Conservation (phyloP, 2,329 filamentous ascomycete genomes). For the Penicillium sp. region DNA sequence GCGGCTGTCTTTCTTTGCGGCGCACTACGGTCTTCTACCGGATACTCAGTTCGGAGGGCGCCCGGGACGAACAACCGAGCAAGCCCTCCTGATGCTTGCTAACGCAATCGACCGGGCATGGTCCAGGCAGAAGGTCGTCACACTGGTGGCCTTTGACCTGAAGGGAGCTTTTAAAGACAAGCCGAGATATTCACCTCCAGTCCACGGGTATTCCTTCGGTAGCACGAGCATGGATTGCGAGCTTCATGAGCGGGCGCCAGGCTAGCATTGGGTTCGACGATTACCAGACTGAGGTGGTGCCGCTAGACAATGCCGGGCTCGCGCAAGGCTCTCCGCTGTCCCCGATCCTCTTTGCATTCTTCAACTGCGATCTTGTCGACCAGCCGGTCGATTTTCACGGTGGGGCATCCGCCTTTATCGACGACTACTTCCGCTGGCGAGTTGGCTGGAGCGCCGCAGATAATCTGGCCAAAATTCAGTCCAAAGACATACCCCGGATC, state of each 20-base stretch:
- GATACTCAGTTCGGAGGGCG: constrained; percentile 16
- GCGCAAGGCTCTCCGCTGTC: background rate
- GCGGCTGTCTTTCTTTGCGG: constrained; percentile 11
- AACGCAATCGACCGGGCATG: constrained; percentile 1
- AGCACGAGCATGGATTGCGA: background rate
- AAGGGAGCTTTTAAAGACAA: constrained; percentile 42
- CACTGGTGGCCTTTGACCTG: constrained; percentile 36
- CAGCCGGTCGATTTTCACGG: no score
- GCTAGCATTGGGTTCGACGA: background rate
- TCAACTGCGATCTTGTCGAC: background rate
- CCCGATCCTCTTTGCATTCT: background rate
- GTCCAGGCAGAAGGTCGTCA: constrained; percentile 4
- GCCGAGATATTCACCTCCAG: constrained; percentile 3
- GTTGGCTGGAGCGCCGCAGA: no score
- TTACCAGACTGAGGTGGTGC: background rate
- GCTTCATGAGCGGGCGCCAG: background rate
- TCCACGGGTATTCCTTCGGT: constrained; percentile 6
- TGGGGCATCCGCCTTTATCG: no score
- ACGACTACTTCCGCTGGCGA: no score
- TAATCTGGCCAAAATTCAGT: no score
- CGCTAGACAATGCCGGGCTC: background rate
- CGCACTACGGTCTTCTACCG: constrained; percentile 12
- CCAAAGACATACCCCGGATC: no score
- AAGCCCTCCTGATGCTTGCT: constrained; percentile 12
- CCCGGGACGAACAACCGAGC: constrained; percentile 11